phyloP scores from a whole-genome alignment of 148 eudicot species.

The Cornus suecica region DNA sequence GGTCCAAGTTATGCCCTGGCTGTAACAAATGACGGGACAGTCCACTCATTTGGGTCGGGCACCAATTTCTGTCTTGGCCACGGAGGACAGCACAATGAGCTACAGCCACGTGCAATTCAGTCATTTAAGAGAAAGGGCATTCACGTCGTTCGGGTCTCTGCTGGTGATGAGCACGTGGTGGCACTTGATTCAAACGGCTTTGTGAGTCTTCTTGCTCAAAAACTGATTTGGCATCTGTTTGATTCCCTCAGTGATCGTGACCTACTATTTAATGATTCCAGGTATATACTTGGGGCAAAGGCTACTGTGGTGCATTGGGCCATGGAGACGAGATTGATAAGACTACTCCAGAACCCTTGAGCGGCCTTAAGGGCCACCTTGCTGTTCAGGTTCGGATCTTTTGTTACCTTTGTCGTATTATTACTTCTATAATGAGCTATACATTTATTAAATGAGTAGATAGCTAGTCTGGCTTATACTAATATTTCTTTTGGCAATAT shows the following conservation, averaged over 20 bases:
- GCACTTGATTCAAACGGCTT: slow-evolving; percentile 92
- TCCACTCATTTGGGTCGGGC: slow-evolving; percentile 86
- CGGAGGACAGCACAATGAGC: slow-evolving; percentile 83
- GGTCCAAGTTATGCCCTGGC: slow-evolving; percentile 84
- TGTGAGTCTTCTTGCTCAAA: slow-evolving; percentile 37
- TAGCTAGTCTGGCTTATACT: neutral
- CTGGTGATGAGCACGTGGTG: slow-evolving; percentile 95
- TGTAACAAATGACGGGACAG: slow-evolving; percentile 62
- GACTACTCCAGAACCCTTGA: slow-evolving; percentile 66
- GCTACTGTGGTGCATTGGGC: slow-evolving; percentile 96
- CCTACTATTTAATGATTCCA: slow-evolving; percentile 18
- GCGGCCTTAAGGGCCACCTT: slow-evolving; percentile 51
- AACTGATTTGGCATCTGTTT: neutral
- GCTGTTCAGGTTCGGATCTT: slow-evolving; percentile 70
- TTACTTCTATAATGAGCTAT: neutral
- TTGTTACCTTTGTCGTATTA: neutral
- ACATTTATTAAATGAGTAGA: neutral
- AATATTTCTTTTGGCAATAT: neutral
- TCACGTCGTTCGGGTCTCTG: slow-evolving; percentile 81
- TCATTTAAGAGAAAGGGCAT: slow-evolving; percentile 70
- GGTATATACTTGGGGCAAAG: slow-evolving; percentile 99
- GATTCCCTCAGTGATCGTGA: neutral
- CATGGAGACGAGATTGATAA: slow-evolving; percentile 94
- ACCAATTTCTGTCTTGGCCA: slow-evolving; percentile 90
- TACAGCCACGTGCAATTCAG: slow-evolving; percentile 68